Evolutionary conservation across 495 filamentous ascomycete species (phyloP).

Genomic region (Pyrenula aspistea): DNA sequence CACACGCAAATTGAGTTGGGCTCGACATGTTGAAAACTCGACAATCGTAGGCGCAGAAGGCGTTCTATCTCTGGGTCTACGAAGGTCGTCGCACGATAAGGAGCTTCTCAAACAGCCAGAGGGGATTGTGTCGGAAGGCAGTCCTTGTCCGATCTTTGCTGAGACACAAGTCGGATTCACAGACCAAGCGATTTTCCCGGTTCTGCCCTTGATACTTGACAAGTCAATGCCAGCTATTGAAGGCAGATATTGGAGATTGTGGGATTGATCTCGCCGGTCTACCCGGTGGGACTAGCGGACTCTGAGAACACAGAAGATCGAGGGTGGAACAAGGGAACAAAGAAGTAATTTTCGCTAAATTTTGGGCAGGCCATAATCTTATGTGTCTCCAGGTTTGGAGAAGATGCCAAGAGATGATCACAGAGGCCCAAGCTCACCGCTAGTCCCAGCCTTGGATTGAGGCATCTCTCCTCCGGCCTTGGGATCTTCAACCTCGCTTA

Average conservation of each 20-base stretch:
- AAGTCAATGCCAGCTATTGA: slow-evolving; percentile 42
- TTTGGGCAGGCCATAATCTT: not conserved
- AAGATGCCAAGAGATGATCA: not conserved
- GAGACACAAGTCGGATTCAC: too few species aligned
- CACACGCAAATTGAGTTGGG: slow-evolving; percentile 83
- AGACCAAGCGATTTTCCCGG: too few species aligned
- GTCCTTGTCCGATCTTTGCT: too few species aligned
- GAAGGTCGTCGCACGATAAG: too few species aligned
- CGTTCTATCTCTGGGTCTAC: too few species aligned
- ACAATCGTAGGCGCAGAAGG: too few species aligned
- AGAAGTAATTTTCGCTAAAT: not conserved
- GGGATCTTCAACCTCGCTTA: too few species aligned
- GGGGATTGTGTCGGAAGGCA: too few species aligned
- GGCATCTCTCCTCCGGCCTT: slow-evolving; percentile 5
- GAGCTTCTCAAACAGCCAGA: too few species aligned
- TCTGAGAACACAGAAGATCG: not conserved
- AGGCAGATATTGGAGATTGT: slow-evolving; percentile 5
- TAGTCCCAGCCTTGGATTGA: slow-evolving; percentile 4
- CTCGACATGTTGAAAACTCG: slow-evolving; percentile 51
- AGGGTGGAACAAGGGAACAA: not conserved
- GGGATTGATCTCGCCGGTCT: not conserved
- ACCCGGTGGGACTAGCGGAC: not conserved
- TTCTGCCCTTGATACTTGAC: slow-evolving; percentile 27
- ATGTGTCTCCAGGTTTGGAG: not conserved
- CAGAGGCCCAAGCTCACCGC: not conserved